Percentiles rank a stretch among this genome's conserved stretches.
phyloP scores from a whole-genome alignment of 495 filamentous ascomycete species.

The Collariella sp. region DNA sequence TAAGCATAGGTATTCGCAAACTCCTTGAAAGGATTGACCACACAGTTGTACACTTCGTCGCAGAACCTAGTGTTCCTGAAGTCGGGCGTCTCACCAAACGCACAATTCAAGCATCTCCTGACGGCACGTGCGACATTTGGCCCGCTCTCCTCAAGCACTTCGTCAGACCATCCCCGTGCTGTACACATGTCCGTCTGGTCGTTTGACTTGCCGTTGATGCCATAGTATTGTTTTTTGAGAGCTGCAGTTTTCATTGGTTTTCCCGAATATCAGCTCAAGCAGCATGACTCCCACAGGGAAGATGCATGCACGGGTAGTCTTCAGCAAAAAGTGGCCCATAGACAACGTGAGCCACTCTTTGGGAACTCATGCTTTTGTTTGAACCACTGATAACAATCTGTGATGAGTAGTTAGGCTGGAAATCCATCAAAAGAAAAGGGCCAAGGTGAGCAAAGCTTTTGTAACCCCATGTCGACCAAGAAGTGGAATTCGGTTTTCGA shows the following conservation, averaged over 20 bases:
- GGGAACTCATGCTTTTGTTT: too few relatives aligned
- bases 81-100: background rate
- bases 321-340: background rate
- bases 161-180: background rate
- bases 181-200: background rate
- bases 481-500: background rate
- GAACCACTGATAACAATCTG: background rate
- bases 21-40: constrained; percentile 4
- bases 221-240: background rate
- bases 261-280: background rate
- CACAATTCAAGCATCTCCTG: background rate
- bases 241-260: background rate
- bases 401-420: background rate
- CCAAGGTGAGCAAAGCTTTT: background rate
- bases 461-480: background rate
- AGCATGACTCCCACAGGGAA: background rate
- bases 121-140: background rate
- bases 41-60: background rate
- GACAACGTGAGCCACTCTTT: too few relatives aligned
- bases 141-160: background rate
- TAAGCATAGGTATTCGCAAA: too few relatives aligned
- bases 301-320: background rate
- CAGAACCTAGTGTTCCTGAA: background rate
- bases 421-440: background rate
- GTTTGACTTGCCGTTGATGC: background rate